Conservation (phyloP, 768 basidiomycete species). For the Amanita rubescens region DNA sequence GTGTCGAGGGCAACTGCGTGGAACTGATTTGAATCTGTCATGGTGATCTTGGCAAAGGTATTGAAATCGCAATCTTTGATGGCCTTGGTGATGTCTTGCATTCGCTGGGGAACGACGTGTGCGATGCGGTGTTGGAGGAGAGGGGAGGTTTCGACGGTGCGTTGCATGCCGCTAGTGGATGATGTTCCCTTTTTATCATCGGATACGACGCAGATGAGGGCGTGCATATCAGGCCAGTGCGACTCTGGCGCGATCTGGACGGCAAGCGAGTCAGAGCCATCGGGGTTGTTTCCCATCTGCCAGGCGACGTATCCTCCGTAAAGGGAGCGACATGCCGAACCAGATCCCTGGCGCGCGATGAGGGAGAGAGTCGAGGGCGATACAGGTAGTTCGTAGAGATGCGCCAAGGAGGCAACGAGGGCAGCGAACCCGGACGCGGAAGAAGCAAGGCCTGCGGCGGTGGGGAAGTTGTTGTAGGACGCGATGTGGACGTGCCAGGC, state of each 20-base stretch:
- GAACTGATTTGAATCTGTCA: conserved; percentile 98
- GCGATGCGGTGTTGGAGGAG: conserved; percentile 87
- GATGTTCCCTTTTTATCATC: conserved; percentile 96
- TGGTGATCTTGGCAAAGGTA: conserved; percentile 84
- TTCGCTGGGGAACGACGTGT: conserved; percentile 79
- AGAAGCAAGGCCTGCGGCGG: conserved; percentile 95
- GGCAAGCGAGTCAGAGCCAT: conserved; percentile 85
- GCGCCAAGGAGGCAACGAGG: conserved; percentile 81
- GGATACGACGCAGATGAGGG: conserved; percentile 93
- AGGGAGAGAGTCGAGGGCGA: conserved; percentile 79
- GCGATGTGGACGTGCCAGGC: conserved; percentile 75
- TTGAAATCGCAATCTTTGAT: conserved; percentile 81
- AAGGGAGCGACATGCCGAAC: conserved; percentile 95
- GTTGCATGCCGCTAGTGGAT: conserved; percentile 95
- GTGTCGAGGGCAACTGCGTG: conserved; percentile 98
- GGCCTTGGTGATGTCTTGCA: conserved; percentile 74
- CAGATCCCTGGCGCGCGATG: conserved; percentile 95
- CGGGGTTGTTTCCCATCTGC: conserved; percentile 61
- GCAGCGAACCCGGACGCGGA: conserved; percentile 98
- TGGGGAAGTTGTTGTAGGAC: conserved; percentile 98
- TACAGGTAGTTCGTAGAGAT: conserved; percentile 76
- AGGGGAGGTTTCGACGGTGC: conserved; percentile 86
- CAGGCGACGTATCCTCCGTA: conserved; percentile 97
- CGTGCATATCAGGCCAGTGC: conserved; percentile 95
- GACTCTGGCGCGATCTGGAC: conserved; percentile 75